Base-by-base conservation (phyloP, 345 rosid species). In the Combretum micranthum region DNA sequence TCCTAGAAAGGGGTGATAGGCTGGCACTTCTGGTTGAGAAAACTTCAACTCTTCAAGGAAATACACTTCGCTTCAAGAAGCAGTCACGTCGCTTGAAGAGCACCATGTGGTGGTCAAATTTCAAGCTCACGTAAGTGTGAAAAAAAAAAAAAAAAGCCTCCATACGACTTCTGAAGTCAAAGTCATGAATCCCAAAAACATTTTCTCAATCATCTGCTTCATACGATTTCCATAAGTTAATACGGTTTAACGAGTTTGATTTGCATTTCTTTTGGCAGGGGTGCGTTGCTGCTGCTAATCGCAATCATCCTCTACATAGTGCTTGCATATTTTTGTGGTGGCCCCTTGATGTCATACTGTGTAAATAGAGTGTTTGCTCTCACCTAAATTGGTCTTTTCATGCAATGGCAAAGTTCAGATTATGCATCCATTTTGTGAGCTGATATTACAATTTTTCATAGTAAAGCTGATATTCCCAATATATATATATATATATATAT, bases 1-100 rank as follows among this genome's bases (percentile, higher is more conserved):
- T 82, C 13, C 47, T 78, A 15, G 78, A 76, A 37, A 72, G 82
- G 55, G 84, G 84, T 1, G 82, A 79, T 50, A 72, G 84, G 25
- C 54, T 82, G 66, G 69, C 66, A 2, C 44, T 82, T 50, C 66
- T 79, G 0, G 84, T 82, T 0, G 82, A 78, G 15, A 82, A 78
- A 61, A 68, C 87, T 16, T 20, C 72, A 0, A 23, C 63, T 0
- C 12, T 82, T 57, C 80, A 79, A 57, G 78, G 78, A 50, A 68
- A 74, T 23, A 53, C 84, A 2, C 15, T 68, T 15, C 68, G 74
- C 6, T 76, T 82, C 61, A 76, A 61, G 46, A 62, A 71, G 44
- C 84, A 79, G 54, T 26, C 71, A 32, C 77, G 72, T 0, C 76
- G 67, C 20, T 68, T 54, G 59, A 65, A 75, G 48, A 82, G 52